Percentiles rank a stretch among this genome's conserved stretches.
Evolutionary conservation across 2,329 filamentous ascomycete genomes (phyloP).

Genomic region (Fonsecaea multimorphosa): DNA sequence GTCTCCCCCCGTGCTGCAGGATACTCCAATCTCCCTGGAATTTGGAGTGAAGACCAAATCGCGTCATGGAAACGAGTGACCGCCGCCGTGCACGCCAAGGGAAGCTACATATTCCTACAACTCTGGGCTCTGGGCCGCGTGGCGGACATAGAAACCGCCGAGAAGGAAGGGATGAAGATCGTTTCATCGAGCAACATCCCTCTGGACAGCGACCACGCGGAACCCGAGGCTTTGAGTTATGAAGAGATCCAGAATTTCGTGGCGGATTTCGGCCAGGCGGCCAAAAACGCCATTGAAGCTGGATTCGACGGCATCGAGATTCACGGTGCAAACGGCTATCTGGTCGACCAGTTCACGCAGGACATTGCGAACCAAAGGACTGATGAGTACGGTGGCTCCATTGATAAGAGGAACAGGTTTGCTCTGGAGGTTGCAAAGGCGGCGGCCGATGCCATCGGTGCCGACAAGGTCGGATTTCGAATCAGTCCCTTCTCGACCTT

Average conservation of each 20-base stretch:
- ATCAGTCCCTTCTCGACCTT: slow-evolving; percentile 52
- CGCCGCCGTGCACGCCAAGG: slow-evolving; percentile 58
- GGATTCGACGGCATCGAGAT: slow-evolving; percentile 47
- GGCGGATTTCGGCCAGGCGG: slow-evolving; percentile 53
- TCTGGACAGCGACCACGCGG: slow-evolving; percentile 39
- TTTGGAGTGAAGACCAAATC: slow-evolving; percentile 47
- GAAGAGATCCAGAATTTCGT: slow-evolving; percentile 54
- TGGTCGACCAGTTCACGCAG: slow-evolving; percentile 60
- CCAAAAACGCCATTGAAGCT: slow-evolving; percentile 59
- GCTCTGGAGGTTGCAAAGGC: slow-evolving; percentile 58
- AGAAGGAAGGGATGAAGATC: slow-evolving; percentile 5
- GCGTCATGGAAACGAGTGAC: slow-evolving; percentile 59
- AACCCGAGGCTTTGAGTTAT: slow-evolving; percentile 38
- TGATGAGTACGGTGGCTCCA: slow-evolving; percentile 58
- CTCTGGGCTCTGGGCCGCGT: slow-evolving; percentile 55
- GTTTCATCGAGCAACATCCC: slow-evolving; percentile 25
- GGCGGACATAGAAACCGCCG: slow-evolving; percentile 45
- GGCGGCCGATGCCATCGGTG: slow-evolving; percentile 53
- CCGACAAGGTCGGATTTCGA: slow-evolving; percentile 53
- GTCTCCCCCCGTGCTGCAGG: slow-evolving; percentile 2
- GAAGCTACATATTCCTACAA: slow-evolving; percentile 54
- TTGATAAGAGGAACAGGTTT: slow-evolving; percentile 61
- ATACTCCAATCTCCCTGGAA: slow-evolving; percentile 27
- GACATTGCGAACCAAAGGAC: slow-evolving; percentile 54
- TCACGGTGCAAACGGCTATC: slow-evolving; percentile 58